Evolutionary conservation across 2,329 filamentous ascomycete genomes (phyloP).

Genomic region (Aciculosporium take): DNA sequence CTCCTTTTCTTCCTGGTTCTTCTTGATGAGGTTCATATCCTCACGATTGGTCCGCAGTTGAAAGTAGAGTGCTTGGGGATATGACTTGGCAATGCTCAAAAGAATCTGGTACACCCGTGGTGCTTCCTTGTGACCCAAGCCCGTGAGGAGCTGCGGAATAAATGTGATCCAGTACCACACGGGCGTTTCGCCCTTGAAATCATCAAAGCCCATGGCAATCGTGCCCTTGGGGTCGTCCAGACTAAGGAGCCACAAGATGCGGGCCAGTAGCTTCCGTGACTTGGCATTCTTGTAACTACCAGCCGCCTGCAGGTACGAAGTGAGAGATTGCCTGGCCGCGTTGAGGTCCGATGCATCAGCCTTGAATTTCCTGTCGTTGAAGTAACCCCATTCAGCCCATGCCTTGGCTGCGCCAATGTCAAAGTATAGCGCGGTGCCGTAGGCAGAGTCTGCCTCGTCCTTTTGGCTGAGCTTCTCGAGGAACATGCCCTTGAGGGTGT

Average conservation of each 20-base stretch:
- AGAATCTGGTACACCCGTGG: conserved; percentile 75
- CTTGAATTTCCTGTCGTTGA: conserved; percentile 94
- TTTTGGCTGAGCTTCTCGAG: conserved; percentile 84
- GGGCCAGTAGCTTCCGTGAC: conserved; percentile 80
- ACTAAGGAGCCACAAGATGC: conserved; percentile 90
- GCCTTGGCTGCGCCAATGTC: conserved; percentile 92
- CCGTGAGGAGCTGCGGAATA: conserved; percentile 88
- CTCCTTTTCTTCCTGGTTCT: conserved; percentile 66
- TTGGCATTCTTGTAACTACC: conserved; percentile 96
- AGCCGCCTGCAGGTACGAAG: conserved; percentile 90
- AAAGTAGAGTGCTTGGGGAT: conserved; percentile 93
- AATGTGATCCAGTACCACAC: conserved; percentile 99
- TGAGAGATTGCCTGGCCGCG: conserved; percentile 79
- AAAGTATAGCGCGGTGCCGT: conserved; percentile 88
- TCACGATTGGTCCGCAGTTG: conserved; percentile 84
- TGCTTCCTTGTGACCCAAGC: conserved; percentile 82
- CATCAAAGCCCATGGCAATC: conserved; percentile 76
- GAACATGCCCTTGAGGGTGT: conserved; percentile 99
- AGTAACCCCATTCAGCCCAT: conserved; percentile 98
- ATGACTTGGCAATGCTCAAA: conserved; percentile 86
- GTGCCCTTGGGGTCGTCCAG: conserved; percentile 77
- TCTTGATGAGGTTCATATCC: conserved; percentile 86
- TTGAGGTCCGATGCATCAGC: conserved; percentile 70
- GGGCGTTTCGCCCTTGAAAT: conserved; percentile 92
- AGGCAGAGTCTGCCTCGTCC: conserved; percentile 83